Evolutionary conservation across 2,329 filamentous ascomycete genomes (phyloP), one percentile per base, ranked within the genome.

Genomic region (Aschersonia sp.): DNA sequence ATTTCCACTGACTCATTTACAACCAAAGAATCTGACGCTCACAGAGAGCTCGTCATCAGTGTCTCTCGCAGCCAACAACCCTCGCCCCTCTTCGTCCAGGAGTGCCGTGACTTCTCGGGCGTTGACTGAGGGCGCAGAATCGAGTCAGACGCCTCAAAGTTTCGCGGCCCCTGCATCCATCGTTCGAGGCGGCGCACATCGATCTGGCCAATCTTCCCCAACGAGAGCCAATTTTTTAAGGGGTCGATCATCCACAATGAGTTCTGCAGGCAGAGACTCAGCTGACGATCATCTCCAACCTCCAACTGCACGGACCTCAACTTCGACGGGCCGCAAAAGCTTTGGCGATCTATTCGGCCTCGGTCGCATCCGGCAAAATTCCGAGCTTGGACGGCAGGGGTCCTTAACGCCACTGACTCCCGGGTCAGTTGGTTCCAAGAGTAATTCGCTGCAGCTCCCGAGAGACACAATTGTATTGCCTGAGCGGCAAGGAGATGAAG

Each of bases 271-370:
- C 14, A 80, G 83, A 52, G 74, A 77, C 47, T 86, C 83, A 1
- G 79, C 81, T 47, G 85, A 87, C 51, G 78, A 83, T 35, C 78
- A 81, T 47, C 73, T 84, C 5, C 71, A 78, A 6, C 79, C 83
- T 4, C 80, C 81, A 4, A 76, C 77, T 30, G 65, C 79, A n/a
- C 75, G 88, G 46, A 89, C 80, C 5, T 95, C 89, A 1, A 87
- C 83, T 1, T 95, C 87, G 0, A 90, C 83, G n/a, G 88, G 89
- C 5, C 78, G 92, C 47, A 92, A 89, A 64, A 97, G 90, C 64
- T 87, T 98, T 56, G 87, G 89, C 47, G 92, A 95, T 54, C 70
- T 97, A 22, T 81, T 98, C 56, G 83, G 79, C 11, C 68, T 95
- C 22, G 76, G 79, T 52, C 79, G 89, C 52, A 74, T 95, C 50